These are phyloP conservation scores for Hymenoscyphus scutula DNA, from an alignment of 2,329 filamentous ascomycete genomes.

Conservation along the genomic window DNA sequence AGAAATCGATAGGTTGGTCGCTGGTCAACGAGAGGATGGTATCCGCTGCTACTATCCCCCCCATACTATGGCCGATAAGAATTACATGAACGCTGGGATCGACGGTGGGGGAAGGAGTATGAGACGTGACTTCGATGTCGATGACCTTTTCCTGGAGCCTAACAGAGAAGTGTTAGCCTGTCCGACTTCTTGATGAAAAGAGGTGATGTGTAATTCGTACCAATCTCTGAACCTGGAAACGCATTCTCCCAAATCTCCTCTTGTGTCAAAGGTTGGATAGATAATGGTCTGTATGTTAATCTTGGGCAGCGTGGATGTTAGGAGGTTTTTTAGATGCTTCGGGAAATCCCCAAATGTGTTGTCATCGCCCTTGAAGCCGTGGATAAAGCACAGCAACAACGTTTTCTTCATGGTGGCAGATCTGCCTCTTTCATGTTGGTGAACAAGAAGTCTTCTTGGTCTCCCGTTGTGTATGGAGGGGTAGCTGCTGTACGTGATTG, in stretches of 20 bases:
- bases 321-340: slow-evolving; percentile 63
- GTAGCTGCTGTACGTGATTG: neutral
- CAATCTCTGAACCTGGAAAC: slow-evolving; percentile 74
- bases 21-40: slow-evolving; percentile 67
- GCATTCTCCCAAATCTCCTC: slow-evolving; percentile 69
- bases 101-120: slow-evolving; percentile 77
- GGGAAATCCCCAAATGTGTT: slow-evolving; percentile 76
- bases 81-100: slow-evolving; percentile 82
- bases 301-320: slow-evolving; percentile 65
- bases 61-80: slow-evolving; percentile 85
- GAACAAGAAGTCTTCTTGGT: slow-evolving; percentile 26
- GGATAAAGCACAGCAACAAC: slow-evolving; percentile 77
- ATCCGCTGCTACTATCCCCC: slow-evolving; percentile 91
- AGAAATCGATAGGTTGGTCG: slow-evolving; percentile 29
- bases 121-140: slow-evolving; percentile 82
- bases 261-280: slow-evolving; percentile 83
- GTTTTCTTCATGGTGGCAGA: slow-evolving; percentile 67
- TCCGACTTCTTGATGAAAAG: neutral
- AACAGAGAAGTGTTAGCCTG: neutral
- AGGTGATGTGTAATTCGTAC: slow-evolving; percentile 38
- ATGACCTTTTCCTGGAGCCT: slow-evolving; percentile 92
- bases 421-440: slow-evolving; percentile 2
- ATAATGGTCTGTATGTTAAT: slow-evolving; percentile 64
- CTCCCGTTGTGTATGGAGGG: too few species aligned
- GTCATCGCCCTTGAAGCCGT: slow-evolving; percentile 85